Evolutionary conservation across 306 rosid species (phyloP).

Genomic region (Vicia faba): DNA sequence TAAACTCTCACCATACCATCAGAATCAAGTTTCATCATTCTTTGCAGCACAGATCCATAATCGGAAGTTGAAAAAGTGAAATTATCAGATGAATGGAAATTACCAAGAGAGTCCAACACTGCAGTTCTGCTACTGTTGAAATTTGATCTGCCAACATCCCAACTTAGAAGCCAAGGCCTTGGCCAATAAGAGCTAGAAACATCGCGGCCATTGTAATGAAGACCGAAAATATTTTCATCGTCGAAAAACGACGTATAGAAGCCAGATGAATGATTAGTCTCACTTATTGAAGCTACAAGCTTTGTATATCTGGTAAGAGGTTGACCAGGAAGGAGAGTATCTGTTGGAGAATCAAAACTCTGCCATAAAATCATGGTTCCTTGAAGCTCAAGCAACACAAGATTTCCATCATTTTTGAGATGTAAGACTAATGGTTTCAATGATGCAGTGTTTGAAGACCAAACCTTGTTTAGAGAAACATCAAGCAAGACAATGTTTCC

Average conservation of each 20-base stretch:
- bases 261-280: conserved; percentile 35
- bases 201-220: conserved; percentile 25
- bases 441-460: conserved; percentile 40
- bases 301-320: conserved; percentile 31
- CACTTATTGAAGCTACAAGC: conserved; percentile 45
- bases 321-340: conserved; percentile 52
- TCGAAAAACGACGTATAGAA: conserved; percentile 34
- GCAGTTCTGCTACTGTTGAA: conserved; percentile 31
- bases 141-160: conserved; percentile 8
- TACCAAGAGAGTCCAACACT: conserved; percentile 23
- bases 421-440: background rate
- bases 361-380: conserved; percentile 40
- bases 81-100: conserved; percentile 22
- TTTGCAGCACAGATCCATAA: conserved; percentile 13
- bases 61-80: conserved; percentile 1
- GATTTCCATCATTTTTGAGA: conserved; percentile 47
- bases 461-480: conserved; percentile 21
- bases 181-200: conserved; percentile 41
- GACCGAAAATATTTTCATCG: conserved; percentile 32
- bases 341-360: conserved; percentile 47
- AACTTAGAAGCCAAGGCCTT: background rate
- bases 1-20: conserved; percentile 39
- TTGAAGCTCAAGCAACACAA: conserved; percentile 26
- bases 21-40: conserved; percentile 33
- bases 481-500: conserved; percentile 43